A percentile compares a stretch with the other conserved stretches of the same genome.
phyloP scores from a whole-genome alignment of 2,329 filamentous ascomycete genomes.

The Aspergillus pseudoterreus region DNA sequence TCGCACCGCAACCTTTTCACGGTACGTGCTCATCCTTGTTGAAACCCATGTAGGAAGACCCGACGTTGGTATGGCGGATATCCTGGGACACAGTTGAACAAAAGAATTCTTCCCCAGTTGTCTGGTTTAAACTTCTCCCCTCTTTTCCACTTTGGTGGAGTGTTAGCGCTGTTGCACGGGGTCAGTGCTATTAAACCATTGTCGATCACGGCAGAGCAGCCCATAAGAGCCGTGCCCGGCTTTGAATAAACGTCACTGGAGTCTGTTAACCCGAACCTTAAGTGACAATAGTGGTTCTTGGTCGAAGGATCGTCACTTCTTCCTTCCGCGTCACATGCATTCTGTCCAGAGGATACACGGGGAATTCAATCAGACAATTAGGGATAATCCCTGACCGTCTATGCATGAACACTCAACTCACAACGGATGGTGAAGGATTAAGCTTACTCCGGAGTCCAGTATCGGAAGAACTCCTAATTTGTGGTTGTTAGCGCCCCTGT shows the following conservation, averaged over 20 bases:
- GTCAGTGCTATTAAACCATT: background rate
- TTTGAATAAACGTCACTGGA: conserved; percentile 5
- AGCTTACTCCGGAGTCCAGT: background rate
- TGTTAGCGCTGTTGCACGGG: background rate
- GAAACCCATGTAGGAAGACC: too few relatives aligned
- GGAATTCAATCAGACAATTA: background rate
- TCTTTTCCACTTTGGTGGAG: background rate
- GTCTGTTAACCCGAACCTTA: conserved; percentile 6
- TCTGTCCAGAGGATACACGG: background rate
- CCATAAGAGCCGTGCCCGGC: background rate
- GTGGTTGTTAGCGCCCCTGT: conserved; percentile 7
- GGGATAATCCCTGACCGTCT: too few relatives aligned
- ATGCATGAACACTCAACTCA: too few relatives aligned
- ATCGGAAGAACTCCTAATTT: background rate
- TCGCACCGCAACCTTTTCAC: too few relatives aligned
- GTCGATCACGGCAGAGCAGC: background rate
- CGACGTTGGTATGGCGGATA: too few relatives aligned
- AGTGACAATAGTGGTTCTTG: conserved; percentile 3
- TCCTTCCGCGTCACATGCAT: background rate
- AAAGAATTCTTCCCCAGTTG: background rate
- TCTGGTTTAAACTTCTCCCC: background rate
- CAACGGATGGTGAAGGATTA: too few relatives aligned
- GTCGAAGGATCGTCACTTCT: conserved; percentile 7
- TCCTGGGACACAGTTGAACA: too few relatives aligned
- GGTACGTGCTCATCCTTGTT: too few relatives aligned